Evolutionary conservation across 177 flowering plant genomes (phyloP).

Genomic region (Tripterygium wilfordii): DNA sequence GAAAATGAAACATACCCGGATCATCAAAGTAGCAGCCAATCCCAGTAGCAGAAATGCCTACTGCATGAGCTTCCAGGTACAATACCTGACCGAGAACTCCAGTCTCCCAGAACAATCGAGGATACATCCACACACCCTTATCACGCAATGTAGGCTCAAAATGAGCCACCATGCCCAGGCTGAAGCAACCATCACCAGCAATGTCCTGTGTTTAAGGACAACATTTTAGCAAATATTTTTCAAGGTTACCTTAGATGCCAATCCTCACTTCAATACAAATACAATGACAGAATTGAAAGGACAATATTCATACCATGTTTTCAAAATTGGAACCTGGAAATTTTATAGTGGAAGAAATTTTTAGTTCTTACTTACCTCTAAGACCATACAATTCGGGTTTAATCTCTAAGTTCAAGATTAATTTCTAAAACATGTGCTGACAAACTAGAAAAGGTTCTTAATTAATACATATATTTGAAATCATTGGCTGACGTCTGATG

Average conservation of each 20-base stretch:
- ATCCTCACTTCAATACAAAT: background rate
- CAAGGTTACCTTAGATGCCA: background rate
- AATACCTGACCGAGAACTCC: conserved; percentile 91
- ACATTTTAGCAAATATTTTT: background rate
- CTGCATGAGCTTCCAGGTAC: conserved; percentile 94
- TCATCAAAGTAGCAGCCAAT: conserved; percentile 97
- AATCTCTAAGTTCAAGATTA: no score
- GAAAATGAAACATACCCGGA: conserved; percentile 47
- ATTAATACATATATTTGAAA: no score
- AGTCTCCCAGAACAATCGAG: conserved; percentile 92
- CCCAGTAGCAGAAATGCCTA: conserved; percentile 95
- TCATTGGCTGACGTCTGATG: no score
- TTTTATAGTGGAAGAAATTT: background rate
- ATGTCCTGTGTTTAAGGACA: conserved; percentile 65
- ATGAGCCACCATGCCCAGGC: conserved; percentile 92
- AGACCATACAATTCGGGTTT: no score
- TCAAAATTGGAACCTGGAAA: no score
- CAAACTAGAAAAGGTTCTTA: no score
- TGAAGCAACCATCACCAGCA: conserved; percentile 92
- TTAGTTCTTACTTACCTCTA: background rate
- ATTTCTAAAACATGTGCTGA: no score
- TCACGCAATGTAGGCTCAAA: conserved; percentile 53
- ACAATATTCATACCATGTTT: no score
- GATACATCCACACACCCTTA: conserved; percentile 79
- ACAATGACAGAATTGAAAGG: no score